Percentiles rank a stretch among this genome's conserved stretches.
Conservation (phyloP, 441 rosid species). For the Erodium moschatum region DNA sequence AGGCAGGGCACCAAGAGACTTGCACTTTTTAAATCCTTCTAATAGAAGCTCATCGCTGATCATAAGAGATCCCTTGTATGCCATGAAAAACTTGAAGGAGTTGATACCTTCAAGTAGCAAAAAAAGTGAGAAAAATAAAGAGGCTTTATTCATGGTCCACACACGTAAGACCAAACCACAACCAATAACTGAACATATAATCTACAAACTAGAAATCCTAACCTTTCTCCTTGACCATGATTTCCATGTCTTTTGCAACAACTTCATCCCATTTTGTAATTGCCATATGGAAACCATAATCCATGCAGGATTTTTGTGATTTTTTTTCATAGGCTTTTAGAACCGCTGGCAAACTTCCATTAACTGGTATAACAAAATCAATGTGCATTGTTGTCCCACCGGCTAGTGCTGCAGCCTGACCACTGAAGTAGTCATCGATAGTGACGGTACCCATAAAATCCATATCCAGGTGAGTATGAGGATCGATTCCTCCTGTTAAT, state of each 20-base stretch:
- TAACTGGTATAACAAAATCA: conserved; percentile 77
- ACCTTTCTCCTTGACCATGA: conserved; percentile 82
- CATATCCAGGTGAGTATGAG: conserved; percentile 83
- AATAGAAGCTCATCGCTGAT: conserved; percentile 70
- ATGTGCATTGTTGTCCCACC: conserved; percentile 99
- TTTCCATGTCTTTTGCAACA: conserved; percentile 76
- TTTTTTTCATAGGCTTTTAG: conserved; percentile 61
- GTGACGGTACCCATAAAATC: conserved; percentile 70
- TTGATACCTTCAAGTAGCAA: conserved; percentile 56
- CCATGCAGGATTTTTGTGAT: conserved; percentile 71
- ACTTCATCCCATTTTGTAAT: conserved; percentile 81
- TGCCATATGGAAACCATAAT: conserved; percentile 95
- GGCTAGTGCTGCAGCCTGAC: conserved; percentile 97
- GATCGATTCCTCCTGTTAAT: conserved; percentile 84
- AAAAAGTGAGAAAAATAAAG: neutral
- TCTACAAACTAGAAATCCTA: conserved; percentile 15
- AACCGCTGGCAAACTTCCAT: conserved; percentile 70
- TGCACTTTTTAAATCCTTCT: conserved; percentile 73
- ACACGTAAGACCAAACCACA: conserved; percentile 6
- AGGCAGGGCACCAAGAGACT: conserved; percentile 88
- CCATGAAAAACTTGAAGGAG: conserved; percentile 95
- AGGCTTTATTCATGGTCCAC: neutral
- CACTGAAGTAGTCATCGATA: conserved; percentile 83
- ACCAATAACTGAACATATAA: conserved; percentile 2
- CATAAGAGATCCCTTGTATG: conserved; percentile 83